Evolutionary conservation across 1,284 basidiomycete genomes (phyloP).

Genomic region (Boletus smithii): DNA sequence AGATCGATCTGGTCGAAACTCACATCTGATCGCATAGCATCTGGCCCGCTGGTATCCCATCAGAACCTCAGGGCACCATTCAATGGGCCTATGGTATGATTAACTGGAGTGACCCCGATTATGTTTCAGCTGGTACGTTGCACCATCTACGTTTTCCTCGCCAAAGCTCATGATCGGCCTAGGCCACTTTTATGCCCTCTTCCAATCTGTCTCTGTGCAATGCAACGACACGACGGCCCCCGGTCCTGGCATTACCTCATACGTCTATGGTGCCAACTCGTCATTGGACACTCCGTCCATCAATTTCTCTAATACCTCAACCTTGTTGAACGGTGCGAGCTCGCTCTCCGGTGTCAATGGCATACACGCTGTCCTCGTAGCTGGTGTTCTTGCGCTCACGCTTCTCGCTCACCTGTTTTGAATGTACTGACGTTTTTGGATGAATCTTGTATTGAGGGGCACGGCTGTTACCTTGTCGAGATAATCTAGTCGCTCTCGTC

Average conservation of each 20-base stretch:
- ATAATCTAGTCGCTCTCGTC: neutral
- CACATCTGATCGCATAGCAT: constrained; percentile 40
- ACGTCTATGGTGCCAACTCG: constrained; percentile 57
- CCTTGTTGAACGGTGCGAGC: constrained; percentile 41
- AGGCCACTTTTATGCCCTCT: constrained; percentile 60
- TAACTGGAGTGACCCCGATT: constrained; percentile 75
- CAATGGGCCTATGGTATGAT: constrained; percentile 77
- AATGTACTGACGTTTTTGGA: constrained; percentile 7
- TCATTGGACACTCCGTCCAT: constrained; percentile 50
- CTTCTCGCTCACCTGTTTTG: constrained; percentile 29
- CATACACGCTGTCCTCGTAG: constrained; percentile 13
- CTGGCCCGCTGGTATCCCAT: constrained; percentile 73
- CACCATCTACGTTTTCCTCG: neutral
- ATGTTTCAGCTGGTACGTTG: constrained; percentile 50
- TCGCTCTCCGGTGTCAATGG: constrained; percentile 8
- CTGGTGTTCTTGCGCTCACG: constrained; percentile 19
- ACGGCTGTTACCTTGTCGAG: neutral
- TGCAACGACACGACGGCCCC: constrained; percentile 51
- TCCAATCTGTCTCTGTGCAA: constrained; percentile 55
- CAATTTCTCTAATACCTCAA: constrained; percentile 53
- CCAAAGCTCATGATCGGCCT: constrained; percentile 1
- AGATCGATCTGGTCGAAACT: constrained; percentile 1
- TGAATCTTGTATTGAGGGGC: neutral
- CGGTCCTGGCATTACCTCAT: constrained; percentile 50
- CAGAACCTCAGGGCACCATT: constrained; percentile 62